A percentile compares a stretch with the other conserved stretches of the same genome.
These are phyloP conservation scores for Lumnitzera littorea DNA, from an alignment of 345 rosid species.

Conservation along the genomic window DNA sequence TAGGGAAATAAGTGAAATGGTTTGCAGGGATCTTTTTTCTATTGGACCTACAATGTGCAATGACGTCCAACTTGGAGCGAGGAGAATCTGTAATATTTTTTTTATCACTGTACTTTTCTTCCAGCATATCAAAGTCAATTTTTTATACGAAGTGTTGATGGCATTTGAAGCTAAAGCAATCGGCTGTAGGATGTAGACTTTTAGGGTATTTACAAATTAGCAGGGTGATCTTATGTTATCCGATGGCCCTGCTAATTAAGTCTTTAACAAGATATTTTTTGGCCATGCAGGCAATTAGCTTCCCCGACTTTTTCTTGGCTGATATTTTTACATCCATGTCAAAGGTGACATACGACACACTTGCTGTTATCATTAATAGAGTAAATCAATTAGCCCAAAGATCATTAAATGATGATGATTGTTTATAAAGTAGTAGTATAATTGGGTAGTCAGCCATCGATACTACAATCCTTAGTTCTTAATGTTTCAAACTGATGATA, in stretches of 20 bases:
- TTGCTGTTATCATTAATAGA: not conserved
- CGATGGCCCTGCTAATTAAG: too few species aligned
- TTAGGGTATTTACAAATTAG: too few species aligned
- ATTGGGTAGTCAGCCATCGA: not conserved
- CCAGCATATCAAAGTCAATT: too few species aligned
- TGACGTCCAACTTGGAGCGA: too few species aligned
- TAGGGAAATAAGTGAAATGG: not conserved
- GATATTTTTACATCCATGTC: constrained; percentile 94
- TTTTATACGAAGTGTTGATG: too few species aligned
- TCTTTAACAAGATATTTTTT: not conserved
- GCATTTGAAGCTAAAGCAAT: too few species aligned
- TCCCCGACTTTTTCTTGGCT: constrained; percentile 88
- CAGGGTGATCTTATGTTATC: not conserved
- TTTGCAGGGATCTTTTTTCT: too few species aligned
- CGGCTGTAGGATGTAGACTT: too few species aligned
- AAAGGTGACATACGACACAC: constrained; percentile 43
- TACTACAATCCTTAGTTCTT: not conserved
- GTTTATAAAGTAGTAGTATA: not conserved
- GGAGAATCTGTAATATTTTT: too few species aligned
- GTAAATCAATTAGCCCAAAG: not conserved
- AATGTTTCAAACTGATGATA: not conserved
- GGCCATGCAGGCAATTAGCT: constrained; percentile 60
- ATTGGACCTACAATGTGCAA: too few species aligned
- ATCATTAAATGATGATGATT: too few species aligned
- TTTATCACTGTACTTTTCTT: too few species aligned